Percentiles rank a stretch among this genome's conserved stretches.
These are phyloP conservation scores for Exserohilum turcica DNA, from an alignment of 2,329 filamentous ascomycete species.

Conservation along the genomic window DNA sequence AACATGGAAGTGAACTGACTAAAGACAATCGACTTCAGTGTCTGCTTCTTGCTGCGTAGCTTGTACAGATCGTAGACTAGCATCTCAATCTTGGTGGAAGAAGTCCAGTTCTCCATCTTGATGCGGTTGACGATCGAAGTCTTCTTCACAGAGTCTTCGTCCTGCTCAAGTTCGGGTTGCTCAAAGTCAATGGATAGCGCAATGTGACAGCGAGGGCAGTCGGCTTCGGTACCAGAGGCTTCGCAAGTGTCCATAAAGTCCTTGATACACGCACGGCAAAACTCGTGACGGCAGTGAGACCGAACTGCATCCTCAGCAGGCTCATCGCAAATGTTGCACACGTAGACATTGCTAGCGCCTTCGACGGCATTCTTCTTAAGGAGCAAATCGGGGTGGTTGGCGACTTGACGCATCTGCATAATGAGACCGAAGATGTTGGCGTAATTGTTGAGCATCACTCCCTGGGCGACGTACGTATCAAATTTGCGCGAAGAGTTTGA, in stretches of 20 bases:
- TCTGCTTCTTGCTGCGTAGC: slow-evolving; percentile 87
- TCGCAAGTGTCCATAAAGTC: slow-evolving; percentile 81
- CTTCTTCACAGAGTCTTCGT: slow-evolving; percentile 85
- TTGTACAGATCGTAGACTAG: slow-evolving; percentile 93
- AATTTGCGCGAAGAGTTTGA: slow-evolving; percentile 85
- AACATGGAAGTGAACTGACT: slow-evolving; percentile 98
- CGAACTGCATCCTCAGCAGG: slow-evolving; percentile 92
- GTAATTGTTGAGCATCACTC: slow-evolving; percentile 86
- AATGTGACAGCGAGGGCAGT: slow-evolving; percentile 93
- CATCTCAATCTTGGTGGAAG: slow-evolving; percentile 96
- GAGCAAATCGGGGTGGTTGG: slow-evolving; percentile 93
- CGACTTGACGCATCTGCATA: slow-evolving; percentile 98
- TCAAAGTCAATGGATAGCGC: slow-evolving; percentile 88
- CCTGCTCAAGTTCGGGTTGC: slow-evolving; percentile 92
- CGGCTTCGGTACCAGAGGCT: slow-evolving; percentile 61
- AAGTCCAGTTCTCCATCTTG: slow-evolving; percentile 98
- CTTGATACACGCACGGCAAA: slow-evolving; percentile 80
- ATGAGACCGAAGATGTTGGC: slow-evolving; percentile 99
- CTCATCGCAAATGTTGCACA: slow-evolving; percentile 96
- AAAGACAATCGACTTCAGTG: slow-evolving; percentile 96
- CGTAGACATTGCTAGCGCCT: slow-evolving; percentile 85
- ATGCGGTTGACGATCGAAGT: slow-evolving; percentile 98
- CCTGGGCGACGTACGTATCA: slow-evolving; percentile 92
- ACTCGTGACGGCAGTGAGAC: slow-evolving; percentile 91
- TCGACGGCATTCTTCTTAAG: slow-evolving; percentile 79